Percentiles rank a stretch among this genome's conserved stretches.
These are phyloP conservation scores for Jatropha curcas DNA, from an alignment of 345 rosid genomes.

Conservation along the genomic window DNA sequence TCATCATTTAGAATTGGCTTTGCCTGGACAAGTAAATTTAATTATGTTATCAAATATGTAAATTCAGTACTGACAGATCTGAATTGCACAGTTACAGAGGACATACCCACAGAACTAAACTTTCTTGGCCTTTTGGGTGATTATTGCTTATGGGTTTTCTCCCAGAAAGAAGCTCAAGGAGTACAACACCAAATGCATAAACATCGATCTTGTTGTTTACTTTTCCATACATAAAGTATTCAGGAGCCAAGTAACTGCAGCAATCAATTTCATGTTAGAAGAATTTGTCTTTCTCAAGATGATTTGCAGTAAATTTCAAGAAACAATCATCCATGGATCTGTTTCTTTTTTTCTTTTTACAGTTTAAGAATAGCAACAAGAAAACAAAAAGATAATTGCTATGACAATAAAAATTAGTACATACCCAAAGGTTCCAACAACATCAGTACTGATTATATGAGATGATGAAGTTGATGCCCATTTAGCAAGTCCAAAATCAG, in stretches of 20 bases:
- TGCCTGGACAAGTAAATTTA: constrained; percentile 25
- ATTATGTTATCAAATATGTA: not conserved
- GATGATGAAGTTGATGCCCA: constrained; percentile 56
- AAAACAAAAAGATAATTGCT: too few relatives aligned
- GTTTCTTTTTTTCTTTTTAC: too few relatives aligned
- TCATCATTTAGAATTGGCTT: constrained; percentile 28
- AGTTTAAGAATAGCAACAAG: too few relatives aligned
- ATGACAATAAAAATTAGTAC: constrained; percentile 17
- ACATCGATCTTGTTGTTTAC: constrained; percentile 92
- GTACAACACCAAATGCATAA: constrained; percentile 70
- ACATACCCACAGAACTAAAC: constrained; percentile 38
- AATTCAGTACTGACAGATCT: constrained; percentile 3
- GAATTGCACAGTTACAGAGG: not conserved
- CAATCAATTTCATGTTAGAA: constrained; percentile 4
- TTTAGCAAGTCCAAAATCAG: constrained; percentile 97
- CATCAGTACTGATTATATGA: constrained; percentile 54
- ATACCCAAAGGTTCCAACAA: constrained; percentile 97
- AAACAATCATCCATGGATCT: not conserved
- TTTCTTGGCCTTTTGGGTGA: constrained; percentile 36
- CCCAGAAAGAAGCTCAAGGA: constrained; percentile 23
- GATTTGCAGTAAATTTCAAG: not conserved
- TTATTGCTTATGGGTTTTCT: constrained; percentile 36
- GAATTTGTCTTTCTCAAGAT: not conserved
- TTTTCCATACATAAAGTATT: constrained; percentile 93
- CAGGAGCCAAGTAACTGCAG: constrained; percentile 96